These are phyloP conservation scores for Sclerotinia nivalis DNA, from an alignment of 2,329 filamentous ascomycete species.

Conservation along the genomic window DNA sequence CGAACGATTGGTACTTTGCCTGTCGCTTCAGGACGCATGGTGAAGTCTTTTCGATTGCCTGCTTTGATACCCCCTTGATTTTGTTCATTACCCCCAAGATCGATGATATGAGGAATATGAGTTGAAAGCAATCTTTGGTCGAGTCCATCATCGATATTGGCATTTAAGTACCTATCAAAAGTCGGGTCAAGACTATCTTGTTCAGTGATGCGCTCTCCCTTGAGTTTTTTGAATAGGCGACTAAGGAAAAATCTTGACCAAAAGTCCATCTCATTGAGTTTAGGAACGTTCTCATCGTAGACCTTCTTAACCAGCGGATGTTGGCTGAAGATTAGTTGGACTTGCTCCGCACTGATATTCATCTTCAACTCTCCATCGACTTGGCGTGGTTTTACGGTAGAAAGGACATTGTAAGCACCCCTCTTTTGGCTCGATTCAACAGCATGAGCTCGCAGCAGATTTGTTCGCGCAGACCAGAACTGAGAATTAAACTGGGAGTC, in stretches of 20 bases:
- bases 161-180: slow-evolving; percentile 82
- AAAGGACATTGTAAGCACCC: slow-evolving; percentile 91
- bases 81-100: slow-evolving; percentile 91
- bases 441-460: slow-evolving; percentile 83
- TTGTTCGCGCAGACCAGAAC: slow-evolving; percentile 90
- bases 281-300: slow-evolving; percentile 91
- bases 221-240: slow-evolving; percentile 83
- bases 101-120: slow-evolving; percentile 83
- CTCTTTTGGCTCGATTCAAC: slow-evolving; percentile 85
- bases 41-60: slow-evolving; percentile 85
- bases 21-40: slow-evolving; percentile 76
- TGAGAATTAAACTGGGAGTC: slow-evolving; percentile 82
- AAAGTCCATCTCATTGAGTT: slow-evolving; percentile 76
- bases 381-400: slow-evolving; percentile 79
- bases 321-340: slow-evolving; percentile 88
- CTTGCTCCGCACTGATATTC: slow-evolving; percentile 87
- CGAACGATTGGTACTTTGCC: slow-evolving; percentile 86
- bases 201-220: slow-evolving; percentile 82
- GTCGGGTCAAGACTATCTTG: slow-evolving; percentile 74
- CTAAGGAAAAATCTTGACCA: slow-evolving; percentile 96
- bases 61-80: slow-evolving; percentile 80
- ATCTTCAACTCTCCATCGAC: slow-evolving; percentile 75
- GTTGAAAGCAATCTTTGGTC: slow-evolving; percentile 58
- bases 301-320: slow-evolving; percentile 87
- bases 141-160: slow-evolving; percentile 61